Evolutionary conservation across 148 eudicot genomes (phyloP).

Genomic region (Cornus florida): DNA sequence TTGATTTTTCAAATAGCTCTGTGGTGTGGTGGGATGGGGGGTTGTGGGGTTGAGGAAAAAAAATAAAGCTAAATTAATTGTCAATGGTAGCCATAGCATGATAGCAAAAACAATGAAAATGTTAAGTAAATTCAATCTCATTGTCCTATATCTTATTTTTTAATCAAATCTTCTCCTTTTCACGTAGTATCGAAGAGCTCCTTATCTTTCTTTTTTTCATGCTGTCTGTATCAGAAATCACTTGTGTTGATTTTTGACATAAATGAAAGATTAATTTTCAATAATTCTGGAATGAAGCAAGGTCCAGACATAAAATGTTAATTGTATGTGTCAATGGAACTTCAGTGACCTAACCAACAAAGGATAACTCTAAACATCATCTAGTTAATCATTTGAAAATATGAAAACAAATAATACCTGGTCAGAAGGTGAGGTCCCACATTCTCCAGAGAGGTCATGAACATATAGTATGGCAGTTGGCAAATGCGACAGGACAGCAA

Average conservation of each 20-base stretch:
- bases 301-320: background rate
- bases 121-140: background rate
- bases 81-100: too few relatives aligned
- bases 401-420: slow-evolving; percentile 50
- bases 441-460: slow-evolving; percentile 97
- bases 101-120: background rate
- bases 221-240: background rate
- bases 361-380: background rate
- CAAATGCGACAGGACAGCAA: slow-evolving; percentile 94
- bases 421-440: slow-evolving; percentile 89
- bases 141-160: background rate
- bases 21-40: background rate
- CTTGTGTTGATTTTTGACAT: background rate
- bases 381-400: background rate
- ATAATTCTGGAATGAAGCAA: background rate
- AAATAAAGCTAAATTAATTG: background rate
- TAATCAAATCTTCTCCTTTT: background rate
- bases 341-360: background rate
- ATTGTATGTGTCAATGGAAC: background rate
- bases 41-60: too few relatives aligned
- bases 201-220: background rate
- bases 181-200: background rate
- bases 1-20: background rate
- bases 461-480: slow-evolving; percentile 97
- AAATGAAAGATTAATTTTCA: background rate